Evolutionary conservation across 2,329 filamentous ascomycete genomes (phyloP).

Genomic region (Periglandula ipomoeae): DNA sequence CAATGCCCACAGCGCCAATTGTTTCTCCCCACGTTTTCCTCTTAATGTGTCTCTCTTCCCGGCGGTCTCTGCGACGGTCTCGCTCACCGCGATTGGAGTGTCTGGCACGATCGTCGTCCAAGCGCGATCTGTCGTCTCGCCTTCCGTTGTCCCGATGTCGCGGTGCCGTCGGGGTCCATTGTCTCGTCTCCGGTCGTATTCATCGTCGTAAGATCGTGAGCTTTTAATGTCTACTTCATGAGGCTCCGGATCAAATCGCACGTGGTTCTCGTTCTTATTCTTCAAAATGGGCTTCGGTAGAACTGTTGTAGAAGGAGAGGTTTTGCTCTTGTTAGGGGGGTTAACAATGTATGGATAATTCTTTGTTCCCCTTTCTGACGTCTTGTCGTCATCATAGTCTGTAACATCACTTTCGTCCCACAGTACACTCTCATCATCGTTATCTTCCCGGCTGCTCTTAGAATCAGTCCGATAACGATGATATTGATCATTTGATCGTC

Average conservation of each 20-base stretch:
- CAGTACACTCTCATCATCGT: constrained; percentile 21
- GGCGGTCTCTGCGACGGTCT: constrained; percentile 27
- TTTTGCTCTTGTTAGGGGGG: constrained; percentile 23
- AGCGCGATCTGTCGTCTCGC: constrained; percentile 14
- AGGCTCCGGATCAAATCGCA: constrained; percentile 42
- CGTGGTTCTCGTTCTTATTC: constrained; percentile 49
- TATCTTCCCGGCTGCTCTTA: constrained; percentile 23
- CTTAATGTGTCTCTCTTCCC: constrained; percentile 28
- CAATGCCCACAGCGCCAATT: constrained; percentile 48
- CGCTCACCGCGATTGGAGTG: constrained; percentile 30
- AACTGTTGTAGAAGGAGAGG: constrained; percentile 25
- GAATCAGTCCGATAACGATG: constrained; percentile 19
- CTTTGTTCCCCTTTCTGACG: constrained; percentile 20
- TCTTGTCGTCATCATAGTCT: constrained; percentile 25
- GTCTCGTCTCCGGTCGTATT: constrained; percentile 19
- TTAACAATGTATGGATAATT: constrained; percentile 28
- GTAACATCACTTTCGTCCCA: constrained; percentile 23
- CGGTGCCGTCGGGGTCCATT: constrained; percentile 13
- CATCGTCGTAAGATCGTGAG: constrained; percentile 21
- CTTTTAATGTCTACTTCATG: constrained; percentile 30
- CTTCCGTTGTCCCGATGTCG: constrained; percentile 14
- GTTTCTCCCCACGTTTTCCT: constrained; percentile 44
- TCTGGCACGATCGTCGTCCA: constrained; percentile 19
- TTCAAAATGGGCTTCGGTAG: constrained; percentile 52
- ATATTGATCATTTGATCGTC: constrained; percentile 8